Percentiles rank a stretch among this genome's conserved stretches.
These are phyloP conservation scores for Nevesoporus exiguus DNA, from an alignment of 768 basidiomycete species.

Conservation along the genomic window DNA sequence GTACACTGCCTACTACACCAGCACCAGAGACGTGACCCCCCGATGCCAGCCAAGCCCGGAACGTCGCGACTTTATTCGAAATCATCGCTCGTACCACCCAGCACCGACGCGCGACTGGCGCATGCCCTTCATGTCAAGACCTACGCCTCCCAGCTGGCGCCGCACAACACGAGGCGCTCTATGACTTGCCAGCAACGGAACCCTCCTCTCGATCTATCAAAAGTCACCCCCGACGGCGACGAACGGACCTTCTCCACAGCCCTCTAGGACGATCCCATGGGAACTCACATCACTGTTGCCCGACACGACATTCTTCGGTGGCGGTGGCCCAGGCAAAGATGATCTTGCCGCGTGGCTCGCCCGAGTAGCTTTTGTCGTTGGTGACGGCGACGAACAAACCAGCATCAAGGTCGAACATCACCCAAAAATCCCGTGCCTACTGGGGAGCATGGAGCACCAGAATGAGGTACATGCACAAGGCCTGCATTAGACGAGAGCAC, in stretches of 20 bases:
- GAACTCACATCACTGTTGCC: conserved; percentile 42
- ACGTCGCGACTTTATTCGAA: conserved; percentile 36
- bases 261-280: conserved; percentile 39
- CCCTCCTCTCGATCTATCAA: conserved; percentile 40
- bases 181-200: conserved; percentile 39
- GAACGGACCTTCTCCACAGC: conserved; percentile 39
- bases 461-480: conserved; percentile 41
- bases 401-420: conserved; percentile 37
- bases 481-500: conserved; percentile 35
- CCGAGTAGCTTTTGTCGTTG: conserved; percentile 39
- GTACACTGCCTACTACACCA: conserved; percentile 43
- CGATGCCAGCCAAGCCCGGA: conserved; percentile 33
- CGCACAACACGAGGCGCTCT: conserved; percentile 40
- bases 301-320: conserved; percentile 45
- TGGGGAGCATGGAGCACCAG: conserved; percentile 44
- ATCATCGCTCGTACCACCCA: conserved; percentile 35
- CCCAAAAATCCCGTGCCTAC: conserved; percentile 38
- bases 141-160: conserved; percentile 34
- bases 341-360: conserved; percentile 54
- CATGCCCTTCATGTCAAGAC: conserved; percentile 37
- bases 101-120: not conserved
- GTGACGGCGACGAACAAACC: conserved; percentile 36
- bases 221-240: conserved; percentile 31
- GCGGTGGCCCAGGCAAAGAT: conserved; percentile 46
- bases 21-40: conserved; percentile 40